A percentile compares a stretch with the other conserved stretches of the same genome.
Evolutionary conservation across 2,329 filamentous ascomycete genomes (phyloP).

Genomic region (Saccharata proteae): DNA sequence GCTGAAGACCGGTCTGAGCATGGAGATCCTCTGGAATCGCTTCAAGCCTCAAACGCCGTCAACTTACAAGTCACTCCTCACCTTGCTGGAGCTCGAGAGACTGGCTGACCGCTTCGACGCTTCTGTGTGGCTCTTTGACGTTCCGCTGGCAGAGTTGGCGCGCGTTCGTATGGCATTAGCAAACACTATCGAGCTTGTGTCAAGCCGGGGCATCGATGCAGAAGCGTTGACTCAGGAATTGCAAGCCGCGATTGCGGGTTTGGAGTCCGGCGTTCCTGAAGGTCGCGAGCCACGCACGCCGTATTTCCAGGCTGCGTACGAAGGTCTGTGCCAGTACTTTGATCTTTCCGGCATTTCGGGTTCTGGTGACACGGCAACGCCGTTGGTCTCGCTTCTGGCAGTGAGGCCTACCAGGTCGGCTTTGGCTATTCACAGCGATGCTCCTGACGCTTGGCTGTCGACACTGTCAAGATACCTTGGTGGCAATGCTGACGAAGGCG

Average conservation of each 20-base stretch:
- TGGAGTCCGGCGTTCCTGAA: slow-evolving; percentile 19
- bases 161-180: slow-evolving; percentile 23
- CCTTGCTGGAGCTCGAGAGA: slow-evolving; percentile 30
- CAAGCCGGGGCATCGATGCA: slow-evolving; percentile 18
- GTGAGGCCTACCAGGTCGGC: slow-evolving; percentile 21
- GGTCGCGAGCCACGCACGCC: slow-evolving; percentile 17
- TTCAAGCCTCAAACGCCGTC: slow-evolving; percentile 50
- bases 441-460: neutral
- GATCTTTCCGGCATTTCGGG: slow-evolving; percentile 14
- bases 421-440: neutral
- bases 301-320: slow-evolving; percentile 25
- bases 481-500: neutral
- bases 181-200: slow-evolving; percentile 21
- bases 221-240: slow-evolving; percentile 18
- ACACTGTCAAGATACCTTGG: slow-evolving; percentile 3
- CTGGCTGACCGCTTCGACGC: slow-evolving; percentile 35
- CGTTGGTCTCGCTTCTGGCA: slow-evolving; percentile 19
- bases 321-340: slow-evolving; percentile 24
- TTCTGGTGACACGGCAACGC: neutral
- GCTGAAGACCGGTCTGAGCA: slow-evolving; percentile 62
- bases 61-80: slow-evolving; percentile 23
- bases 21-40: slow-evolving; percentile 66
- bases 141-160: slow-evolving; percentile 22
- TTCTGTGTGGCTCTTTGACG: slow-evolving; percentile 22
- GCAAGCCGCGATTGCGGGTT: slow-evolving; percentile 16